Conservation (phyloP, 768 basidiomycete species). For the Saitozyma podzolica region DNA sequence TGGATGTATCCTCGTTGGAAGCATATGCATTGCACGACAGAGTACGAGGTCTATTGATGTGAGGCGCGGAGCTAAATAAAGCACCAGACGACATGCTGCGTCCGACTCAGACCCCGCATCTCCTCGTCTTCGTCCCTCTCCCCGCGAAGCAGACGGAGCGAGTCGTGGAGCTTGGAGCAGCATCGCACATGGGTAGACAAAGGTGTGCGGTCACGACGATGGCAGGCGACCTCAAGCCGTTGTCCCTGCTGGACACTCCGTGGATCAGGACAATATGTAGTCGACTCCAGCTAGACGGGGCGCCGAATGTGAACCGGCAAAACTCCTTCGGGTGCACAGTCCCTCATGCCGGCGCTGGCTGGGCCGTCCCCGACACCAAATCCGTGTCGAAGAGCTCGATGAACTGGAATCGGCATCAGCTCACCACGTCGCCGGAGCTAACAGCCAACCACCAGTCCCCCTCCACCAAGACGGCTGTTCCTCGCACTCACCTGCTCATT, state of each 20-base stretch:
- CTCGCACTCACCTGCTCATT: slow-evolving; percentile 51
- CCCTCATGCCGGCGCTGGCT: slow-evolving; percentile 18
- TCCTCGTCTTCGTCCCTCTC: too few relatives aligned
- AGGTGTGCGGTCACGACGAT: too few relatives aligned
- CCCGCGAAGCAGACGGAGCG: too few relatives aligned
- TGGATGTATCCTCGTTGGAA: too few relatives aligned
- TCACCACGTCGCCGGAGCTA: not conserved
- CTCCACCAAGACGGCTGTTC: too few relatives aligned
- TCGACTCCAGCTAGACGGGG: not conserved
- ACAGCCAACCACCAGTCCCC: not conserved
- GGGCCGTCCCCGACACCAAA: slow-evolving; percentile 45
- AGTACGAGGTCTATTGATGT: too few relatives aligned
- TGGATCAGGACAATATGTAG: not conserved
- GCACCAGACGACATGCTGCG: too few relatives aligned
- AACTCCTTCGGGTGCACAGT: not conserved
- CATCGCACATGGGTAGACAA: too few relatives aligned
- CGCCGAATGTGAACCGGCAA: not conserved
- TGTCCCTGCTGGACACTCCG: not conserved
- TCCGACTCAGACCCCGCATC: too few relatives aligned
- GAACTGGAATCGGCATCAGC: slow-evolving; percentile 40
- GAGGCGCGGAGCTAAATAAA: too few relatives aligned
- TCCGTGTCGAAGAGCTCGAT: slow-evolving; percentile 55
- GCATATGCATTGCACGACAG: too few relatives aligned
- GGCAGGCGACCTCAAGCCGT: not conserved
- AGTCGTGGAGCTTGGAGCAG: too few relatives aligned